Conservation (phyloP, 2,329 filamentous ascomycete genomes). For the Pyricularia pennisetigena region DNA sequence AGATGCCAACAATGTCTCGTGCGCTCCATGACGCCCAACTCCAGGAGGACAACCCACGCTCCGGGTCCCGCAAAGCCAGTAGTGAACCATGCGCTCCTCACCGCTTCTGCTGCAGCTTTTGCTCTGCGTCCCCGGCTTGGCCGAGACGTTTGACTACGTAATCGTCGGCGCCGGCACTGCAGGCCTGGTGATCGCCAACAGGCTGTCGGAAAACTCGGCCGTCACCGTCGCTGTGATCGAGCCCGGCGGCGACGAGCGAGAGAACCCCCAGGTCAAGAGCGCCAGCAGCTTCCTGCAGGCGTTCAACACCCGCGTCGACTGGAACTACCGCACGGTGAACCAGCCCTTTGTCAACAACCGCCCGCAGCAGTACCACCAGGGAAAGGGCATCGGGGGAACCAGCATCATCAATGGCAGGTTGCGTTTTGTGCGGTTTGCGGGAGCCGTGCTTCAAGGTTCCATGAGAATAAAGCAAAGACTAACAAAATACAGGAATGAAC, state of each 20-base stretch:
- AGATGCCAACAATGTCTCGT: background rate
- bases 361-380: conserved; percentile 26
- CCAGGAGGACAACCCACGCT: background rate
- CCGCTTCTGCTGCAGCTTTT: background rate
- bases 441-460: no score
- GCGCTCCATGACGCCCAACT: background rate
- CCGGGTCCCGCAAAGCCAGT: conserved; percentile 3
- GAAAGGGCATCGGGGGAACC: conserved; percentile 34
- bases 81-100: background rate
- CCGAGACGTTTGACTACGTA: conserved; percentile 19
- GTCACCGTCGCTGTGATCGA: conserved; percentile 26
- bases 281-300: conserved; percentile 3
- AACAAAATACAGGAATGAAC: conserved; percentile 13
- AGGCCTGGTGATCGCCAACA: conserved; percentile 27
- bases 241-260: conserved; percentile 11
- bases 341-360: conserved; percentile 27
- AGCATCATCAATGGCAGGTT: conserved; percentile 3
- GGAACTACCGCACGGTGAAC: conserved; percentile 17
- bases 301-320: conserved; percentile 10
- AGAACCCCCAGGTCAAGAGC: conserved; percentile 11
- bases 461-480: background rate
- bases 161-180: conserved; percentile 32
- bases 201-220: conserved; percentile 24
- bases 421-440: no score
- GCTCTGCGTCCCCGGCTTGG: background rate